A percentile compares a stretch with the other conserved stretches of the same genome.
phyloP scores from a whole-genome alignment of 1,284 basidiomycete genomes.

The Earliella scabrosa region DNA sequence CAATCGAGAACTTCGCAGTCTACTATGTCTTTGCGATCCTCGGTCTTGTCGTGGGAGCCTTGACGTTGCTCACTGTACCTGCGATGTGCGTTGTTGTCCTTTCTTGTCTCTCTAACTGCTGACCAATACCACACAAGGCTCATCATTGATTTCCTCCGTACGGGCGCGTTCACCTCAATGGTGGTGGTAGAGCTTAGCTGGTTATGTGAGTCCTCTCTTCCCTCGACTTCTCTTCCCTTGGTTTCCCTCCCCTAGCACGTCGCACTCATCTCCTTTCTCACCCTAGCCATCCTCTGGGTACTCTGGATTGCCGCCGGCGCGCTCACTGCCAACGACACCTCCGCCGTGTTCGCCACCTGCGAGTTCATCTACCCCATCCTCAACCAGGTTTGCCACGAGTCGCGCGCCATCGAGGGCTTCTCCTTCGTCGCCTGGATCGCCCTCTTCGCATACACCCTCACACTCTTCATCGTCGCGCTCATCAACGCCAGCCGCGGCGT shows the following conservation, averaged over 20 bases:
- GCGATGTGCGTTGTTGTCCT: constrained; percentile 23
- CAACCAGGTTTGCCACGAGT: constrained; percentile 26
- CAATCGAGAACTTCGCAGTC: constrained; percentile 10
- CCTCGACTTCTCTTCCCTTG: neutral
- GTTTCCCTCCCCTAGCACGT: neutral
- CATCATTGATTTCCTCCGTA: constrained; percentile 27
- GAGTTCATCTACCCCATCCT: constrained; percentile 15
- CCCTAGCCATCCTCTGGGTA: constrained; percentile 24
- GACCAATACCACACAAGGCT: constrained; percentile 16
- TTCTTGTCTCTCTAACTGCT: neutral
- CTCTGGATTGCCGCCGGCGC: constrained; percentile 26
- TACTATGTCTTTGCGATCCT: constrained; percentile 26
- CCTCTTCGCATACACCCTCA: constrained; percentile 21
- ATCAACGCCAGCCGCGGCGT: constrained; percentile 14
- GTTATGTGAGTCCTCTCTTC: constrained; percentile 25
- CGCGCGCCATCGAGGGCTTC: constrained; percentile 27
- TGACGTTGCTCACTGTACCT: constrained; percentile 29
- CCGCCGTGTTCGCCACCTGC: constrained; percentile 17
- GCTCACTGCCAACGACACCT: constrained; percentile 16
- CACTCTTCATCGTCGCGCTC: constrained; percentile 22
- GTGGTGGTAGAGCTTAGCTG: constrained; percentile 32
- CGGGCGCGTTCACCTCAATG: constrained; percentile 32
- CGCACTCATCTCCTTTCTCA: neutral
- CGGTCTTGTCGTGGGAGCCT: constrained; percentile 24
- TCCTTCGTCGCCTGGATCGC: constrained; percentile 26